Evolutionary conservation across 2,329 filamentous ascomycete genomes (phyloP).

Genomic region (Cercospora zeina): DNA sequence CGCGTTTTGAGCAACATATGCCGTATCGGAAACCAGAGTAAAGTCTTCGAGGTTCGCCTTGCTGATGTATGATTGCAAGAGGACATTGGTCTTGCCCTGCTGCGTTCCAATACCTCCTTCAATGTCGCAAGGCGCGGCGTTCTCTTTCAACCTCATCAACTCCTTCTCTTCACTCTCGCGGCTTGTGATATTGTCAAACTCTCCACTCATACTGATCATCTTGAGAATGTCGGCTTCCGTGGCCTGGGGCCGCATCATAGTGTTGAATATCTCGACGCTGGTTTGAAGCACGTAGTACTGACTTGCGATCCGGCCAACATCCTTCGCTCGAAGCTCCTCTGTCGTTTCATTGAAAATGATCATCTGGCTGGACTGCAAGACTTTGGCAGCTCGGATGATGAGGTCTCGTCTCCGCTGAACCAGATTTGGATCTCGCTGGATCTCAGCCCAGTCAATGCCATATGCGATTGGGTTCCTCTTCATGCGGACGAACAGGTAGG

Average conservation of each 20-base stretch:
- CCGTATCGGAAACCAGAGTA: constrained; percentile 84
- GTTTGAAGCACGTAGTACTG: constrained; percentile 95
- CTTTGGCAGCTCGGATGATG: constrained; percentile 82
- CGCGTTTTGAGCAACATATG: constrained; percentile 94
- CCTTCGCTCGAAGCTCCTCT: constrained; percentile 89
- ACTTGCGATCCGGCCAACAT: constrained; percentile 93
- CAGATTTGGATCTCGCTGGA: constrained; percentile 80
- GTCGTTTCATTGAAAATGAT: constrained; percentile 96
- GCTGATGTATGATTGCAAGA: constrained; percentile 92
- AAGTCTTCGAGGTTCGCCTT: constrained; percentile 87
- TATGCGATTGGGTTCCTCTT: constrained; percentile 86
- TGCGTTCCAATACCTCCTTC: constrained; percentile 65
- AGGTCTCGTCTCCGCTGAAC: constrained; percentile 82
- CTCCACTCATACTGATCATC: constrained; percentile 97
- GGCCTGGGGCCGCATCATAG: constrained; percentile 81
- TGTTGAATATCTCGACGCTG: constrained; percentile 94
- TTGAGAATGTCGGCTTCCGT: constrained; percentile 89
- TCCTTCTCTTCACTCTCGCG: constrained; percentile 89
- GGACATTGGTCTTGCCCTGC: constrained; percentile 91
- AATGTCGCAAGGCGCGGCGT: constrained; percentile 74
- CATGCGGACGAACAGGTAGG: constrained; percentile 97
- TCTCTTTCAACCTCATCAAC: constrained; percentile 69
- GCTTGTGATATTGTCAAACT: constrained; percentile 96
- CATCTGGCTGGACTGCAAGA: constrained; percentile 93
- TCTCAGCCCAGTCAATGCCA: constrained; percentile 92